Evolutionary conservation across 805 yeast genomes (phyloP), one percentile per base, ranked within the genome.

Genomic region (Nakazawaea siamensis): DNA sequence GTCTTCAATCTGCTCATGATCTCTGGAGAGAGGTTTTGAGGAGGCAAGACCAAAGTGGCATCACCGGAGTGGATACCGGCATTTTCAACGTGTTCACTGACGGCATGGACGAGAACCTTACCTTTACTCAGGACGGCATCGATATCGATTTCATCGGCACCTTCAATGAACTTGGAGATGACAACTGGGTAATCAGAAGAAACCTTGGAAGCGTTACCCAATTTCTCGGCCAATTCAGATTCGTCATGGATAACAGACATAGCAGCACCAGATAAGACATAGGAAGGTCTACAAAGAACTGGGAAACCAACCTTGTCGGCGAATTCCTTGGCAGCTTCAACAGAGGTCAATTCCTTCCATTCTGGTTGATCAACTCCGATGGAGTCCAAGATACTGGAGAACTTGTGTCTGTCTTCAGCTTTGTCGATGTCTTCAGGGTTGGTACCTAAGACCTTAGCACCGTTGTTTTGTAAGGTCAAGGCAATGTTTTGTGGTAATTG

Each of bases 21-120:
- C 13, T 62, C 67, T 31, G 78, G 77, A 29, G 78, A 75, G 42
- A 92, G 67, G 41, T 68, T 64, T 58, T 80, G 94, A 18, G 98
- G 97, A 40, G 98, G 98, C 40, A 92, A 70, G 33, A 90, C 78
- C 52, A 90, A 74, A 20, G 97, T 87, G 36, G 98, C 98, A 63
- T 90, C 98, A 61, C 98, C 98, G 34, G 97, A 88, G 66, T 90
- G 98, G 40, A 92, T 82, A 70, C 98, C 98, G 8, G 98, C 98
- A 52, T 88, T 87, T 65, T 90, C 98, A 52, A 88, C 94, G 59
- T 90, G 98, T 62, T 92, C 98, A 45, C 95, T 84, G 40, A 90
- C 83, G 40, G 95, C 97, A 60, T 90, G 98, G 39, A 90, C 94
- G 34, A 90, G 64, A 37, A 90, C 85, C 51, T 76, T 62, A 51